These are phyloP conservation scores for Moniliella sp. DNA, from an alignment of 1,284 basidiomycete genomes.

Conservation along the genomic window DNA sequence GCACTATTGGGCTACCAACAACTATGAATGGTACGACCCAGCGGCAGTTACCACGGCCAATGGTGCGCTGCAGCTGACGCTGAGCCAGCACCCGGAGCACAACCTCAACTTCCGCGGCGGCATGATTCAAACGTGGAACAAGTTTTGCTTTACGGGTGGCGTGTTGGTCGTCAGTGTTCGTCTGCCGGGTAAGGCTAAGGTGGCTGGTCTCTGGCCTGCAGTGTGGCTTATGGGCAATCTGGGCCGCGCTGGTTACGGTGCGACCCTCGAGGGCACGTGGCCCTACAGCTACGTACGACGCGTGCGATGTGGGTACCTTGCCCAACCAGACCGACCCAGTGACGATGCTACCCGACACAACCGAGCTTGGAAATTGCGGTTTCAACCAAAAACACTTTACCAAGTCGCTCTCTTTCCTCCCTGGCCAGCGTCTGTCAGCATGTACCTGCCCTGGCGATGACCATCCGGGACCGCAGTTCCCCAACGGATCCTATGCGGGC, in stretches of 20 bases:
- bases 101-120: conserved; percentile 22
- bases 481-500: too few species aligned
- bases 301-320: conserved; percentile 27
- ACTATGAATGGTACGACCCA: conserved; percentile 23
- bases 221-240: conserved; percentile 25
- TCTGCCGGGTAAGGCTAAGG: conserved; percentile 14
- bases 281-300: conserved; percentile 12
- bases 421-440: conserved; percentile 43
- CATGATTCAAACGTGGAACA: conserved; percentile 26
- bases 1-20: conserved; percentile 16
- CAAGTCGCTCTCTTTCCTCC: conserved; percentile 29
- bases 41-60: conserved; percentile 12
- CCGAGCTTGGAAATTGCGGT: conserved; percentile 10
- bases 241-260: conserved; percentile 3
- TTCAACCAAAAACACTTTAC: conserved; percentile 25
- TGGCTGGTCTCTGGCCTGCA: conserved; percentile 20
- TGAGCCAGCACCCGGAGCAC: conserved; percentile 32
- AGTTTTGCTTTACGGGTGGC: conserved; percentile 30
- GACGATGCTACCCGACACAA: conserved; percentile 10
- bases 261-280: conserved; percentile 34
- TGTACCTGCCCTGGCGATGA: conserved; percentile 40
- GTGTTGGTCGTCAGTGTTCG: conserved; percentile 19
- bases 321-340: conserved; percentile 11
- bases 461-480: conserved; percentile 5
- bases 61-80: conserved; percentile 13